Percentiles rank a stretch among this genome's conserved stretches.
Conservation (phyloP, 805 yeast genomes). For the Lachancea kluyveri region DNA sequence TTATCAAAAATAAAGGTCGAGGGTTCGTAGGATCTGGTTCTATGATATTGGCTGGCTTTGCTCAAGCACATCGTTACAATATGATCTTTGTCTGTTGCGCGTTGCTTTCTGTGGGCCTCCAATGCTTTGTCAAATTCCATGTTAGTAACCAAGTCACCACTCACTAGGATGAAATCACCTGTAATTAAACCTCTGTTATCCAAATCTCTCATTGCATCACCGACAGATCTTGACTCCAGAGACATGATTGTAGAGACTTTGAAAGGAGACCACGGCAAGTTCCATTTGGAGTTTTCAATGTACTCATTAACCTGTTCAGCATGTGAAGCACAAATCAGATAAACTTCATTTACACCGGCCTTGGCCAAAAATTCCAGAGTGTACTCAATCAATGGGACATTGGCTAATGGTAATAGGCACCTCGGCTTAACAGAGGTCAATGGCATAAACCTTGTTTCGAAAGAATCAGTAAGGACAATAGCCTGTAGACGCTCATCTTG, state of each 20-base stretch:
- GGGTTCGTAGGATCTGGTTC: constrained; percentile 79
- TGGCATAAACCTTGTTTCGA: constrained; percentile 89
- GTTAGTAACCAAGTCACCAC: constrained; percentile 95
- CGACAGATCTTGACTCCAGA: constrained; percentile 84
- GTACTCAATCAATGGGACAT: constrained; percentile 89
- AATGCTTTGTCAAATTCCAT: constrained; percentile 71
- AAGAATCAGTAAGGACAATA: constrained; percentile 89
- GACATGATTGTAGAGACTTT: constrained; percentile 72
- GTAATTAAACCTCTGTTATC: constrained; percentile 86
- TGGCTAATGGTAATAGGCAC: constrained; percentile 87
- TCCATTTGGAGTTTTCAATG: constrained; percentile 70
- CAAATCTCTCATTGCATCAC: constrained; percentile 95
- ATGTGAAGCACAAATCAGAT: constrained; percentile 82
- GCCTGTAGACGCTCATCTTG: constrained; percentile 84
- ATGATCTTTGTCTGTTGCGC: constrained; percentile 76
- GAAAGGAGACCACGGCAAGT: constrained; percentile 67
- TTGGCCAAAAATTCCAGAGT: constrained; percentile 90
- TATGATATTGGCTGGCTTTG: constrained; percentile 76
- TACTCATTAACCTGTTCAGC: constrained; percentile 83
- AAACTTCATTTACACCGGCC: constrained; percentile 86
- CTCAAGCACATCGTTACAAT: constrained; percentile 91
- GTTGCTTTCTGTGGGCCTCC: constrained; percentile 66
- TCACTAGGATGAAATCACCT: constrained; percentile 82
- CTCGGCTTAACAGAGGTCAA: constrained; percentile 80
- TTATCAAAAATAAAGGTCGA: constrained; percentile 81